Base-by-base conservation (phyloP, 1,284 basidiomycete species). In the Grifola frondosa region DNA sequence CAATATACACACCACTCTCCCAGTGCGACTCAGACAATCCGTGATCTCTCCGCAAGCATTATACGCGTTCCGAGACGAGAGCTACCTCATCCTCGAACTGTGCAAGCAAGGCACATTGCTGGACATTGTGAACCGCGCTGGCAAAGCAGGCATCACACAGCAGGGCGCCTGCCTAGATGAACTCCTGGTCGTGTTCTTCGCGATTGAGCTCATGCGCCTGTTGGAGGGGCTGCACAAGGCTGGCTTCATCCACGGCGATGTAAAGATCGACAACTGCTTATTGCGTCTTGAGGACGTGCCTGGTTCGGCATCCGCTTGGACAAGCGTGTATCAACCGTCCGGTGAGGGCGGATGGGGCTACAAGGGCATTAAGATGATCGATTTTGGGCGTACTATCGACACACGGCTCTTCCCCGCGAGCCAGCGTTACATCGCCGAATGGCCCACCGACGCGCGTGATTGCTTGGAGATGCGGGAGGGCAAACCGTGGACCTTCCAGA, bases 241-340 rank as follows among this genome's bases (percentile, higher is more conserved):
- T 0, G 88, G 89, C 13, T 88, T 98, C 68, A 88, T 99, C 54
- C 97, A 99, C 59, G 96, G 97, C 30, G 97, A 99, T 69, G 77
- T 99, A 56, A 99, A 99, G 75, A 97, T 98, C 62, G 97, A 99
- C 71, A 99, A 99, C 67, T 97, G 95, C 63, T 77, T 99, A 11
- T 73, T 99, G 7, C 83, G 97, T 4, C 75, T 99, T 21, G 89
- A 93, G 54, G 85, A 91, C 38, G 80, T 89, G 3, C 83, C 87
- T 1, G 84, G 81, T 13, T 84, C 82, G 2, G 66, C 75, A 0
- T 70, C 81, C 3, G 73, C 78, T 0, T 95, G 96, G 88, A 77
- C 82, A 2, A 70, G 78, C 40, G 67, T 74, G 17, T 99, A 98
- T 67, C 74, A 83, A 34, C 78, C 85, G 2, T 70, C 75, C 0